A percentile compares a stretch with the other conserved stretches of the same genome.
phyloP scores from a whole-genome alignment of 2,329 filamentous ascomycete species.

The Ceratocystis eucalypticola region DNA sequence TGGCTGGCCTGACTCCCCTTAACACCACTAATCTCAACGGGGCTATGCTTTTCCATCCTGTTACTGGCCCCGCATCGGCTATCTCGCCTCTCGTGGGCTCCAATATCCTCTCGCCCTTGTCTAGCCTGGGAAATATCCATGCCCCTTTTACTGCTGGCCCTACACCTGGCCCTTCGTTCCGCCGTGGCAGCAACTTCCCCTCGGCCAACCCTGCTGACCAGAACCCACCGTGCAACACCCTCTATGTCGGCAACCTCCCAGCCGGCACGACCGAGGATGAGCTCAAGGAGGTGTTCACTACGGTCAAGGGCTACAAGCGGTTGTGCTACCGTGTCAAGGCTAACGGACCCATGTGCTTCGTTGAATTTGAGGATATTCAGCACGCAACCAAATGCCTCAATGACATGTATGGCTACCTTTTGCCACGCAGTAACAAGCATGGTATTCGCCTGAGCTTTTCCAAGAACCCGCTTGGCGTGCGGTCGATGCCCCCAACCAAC shows the following conservation, averaged over 20 bases:
- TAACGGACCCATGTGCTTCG: slow-evolving; percentile 96
- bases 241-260: slow-evolving; percentile 95
- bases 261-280: slow-evolving; percentile 90
- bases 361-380: slow-evolving; percentile 89
- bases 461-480: slow-evolving; percentile 89
- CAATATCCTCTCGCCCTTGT: slow-evolving; percentile 34
- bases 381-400: slow-evolving; percentile 84
- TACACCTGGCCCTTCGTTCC: slow-evolving; percentile 11
- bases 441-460: slow-evolving; percentile 94
- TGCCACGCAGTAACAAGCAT: slow-evolving; percentile 87
- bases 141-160: slow-evolving; percentile 3
- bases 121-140: slow-evolving; percentile 20
- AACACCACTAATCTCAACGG: slow-evolving; percentile 17
- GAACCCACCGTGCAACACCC: slow-evolving; percentile 92
- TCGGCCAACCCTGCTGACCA: slow-evolving; percentile 89
- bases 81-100: slow-evolving; percentile 28
- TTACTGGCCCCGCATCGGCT: slow-evolving; percentile 13
- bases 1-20: slow-evolving; percentile 27
- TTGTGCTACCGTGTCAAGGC: slow-evolving; percentile 90
- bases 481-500: slow-evolving; percentile 49
- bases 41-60: slow-evolving; percentile 6
- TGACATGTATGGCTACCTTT: slow-evolving; percentile 71
- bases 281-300: slow-evolving; percentile 82
- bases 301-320: slow-evolving; percentile 87
- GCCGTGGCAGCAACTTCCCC: slow-evolving; percentile 45